phyloP scores from a whole-genome alignment of 345 rosid genomes.

The Syzygium oleosum region DNA sequence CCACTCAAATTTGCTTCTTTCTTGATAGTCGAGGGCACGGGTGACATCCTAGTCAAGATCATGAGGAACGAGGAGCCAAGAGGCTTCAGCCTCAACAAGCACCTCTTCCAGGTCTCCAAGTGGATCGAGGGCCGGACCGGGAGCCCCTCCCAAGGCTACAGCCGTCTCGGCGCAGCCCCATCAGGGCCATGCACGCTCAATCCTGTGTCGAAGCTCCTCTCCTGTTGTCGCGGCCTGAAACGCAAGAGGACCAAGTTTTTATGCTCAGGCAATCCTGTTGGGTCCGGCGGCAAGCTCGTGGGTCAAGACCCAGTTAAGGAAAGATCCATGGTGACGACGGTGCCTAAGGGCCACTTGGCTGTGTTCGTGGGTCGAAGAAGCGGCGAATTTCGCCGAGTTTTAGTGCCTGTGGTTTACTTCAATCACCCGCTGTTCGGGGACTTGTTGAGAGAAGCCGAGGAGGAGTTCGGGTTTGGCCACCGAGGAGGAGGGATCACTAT shows the following conservation, averaged over 20 bases:
- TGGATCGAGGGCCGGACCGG: slow-evolving; percentile 19
- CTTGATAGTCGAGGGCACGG: slow-evolving; percentile 23
- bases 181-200: background rate
- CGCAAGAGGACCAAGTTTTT: slow-evolving; percentile 23
- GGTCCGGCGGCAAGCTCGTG: background rate
- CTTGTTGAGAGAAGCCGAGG: background rate
- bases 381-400: background rate
- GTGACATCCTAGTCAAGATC: slow-evolving; percentile 11
- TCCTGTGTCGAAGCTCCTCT: slow-evolving; percentile 36
- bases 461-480: background rate
- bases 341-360: slow-evolving; percentile 70
- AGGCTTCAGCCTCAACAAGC: slow-evolving; percentile 56
- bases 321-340: slow-evolving; percentile 13
- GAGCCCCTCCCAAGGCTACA: background rate
- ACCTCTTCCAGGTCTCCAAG: slow-evolving; percentile 32
- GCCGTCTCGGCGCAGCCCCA: background rate
- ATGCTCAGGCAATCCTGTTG: background rate
- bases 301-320: slow-evolving; percentile 8
- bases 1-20: background rate
- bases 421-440: background rate
- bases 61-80: slow-evolving; percentile 3
- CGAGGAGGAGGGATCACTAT: background rate
- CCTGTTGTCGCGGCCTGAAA: slow-evolving; percentile 55
- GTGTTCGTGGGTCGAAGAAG: slow-evolving; percentile 47
- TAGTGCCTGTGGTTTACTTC: background rate